Evolutionary conservation across 768 basidiomycete genomes (phyloP), one percentile per base, ranked within the genome.

Genomic region (Trametopsis cervina): DNA sequence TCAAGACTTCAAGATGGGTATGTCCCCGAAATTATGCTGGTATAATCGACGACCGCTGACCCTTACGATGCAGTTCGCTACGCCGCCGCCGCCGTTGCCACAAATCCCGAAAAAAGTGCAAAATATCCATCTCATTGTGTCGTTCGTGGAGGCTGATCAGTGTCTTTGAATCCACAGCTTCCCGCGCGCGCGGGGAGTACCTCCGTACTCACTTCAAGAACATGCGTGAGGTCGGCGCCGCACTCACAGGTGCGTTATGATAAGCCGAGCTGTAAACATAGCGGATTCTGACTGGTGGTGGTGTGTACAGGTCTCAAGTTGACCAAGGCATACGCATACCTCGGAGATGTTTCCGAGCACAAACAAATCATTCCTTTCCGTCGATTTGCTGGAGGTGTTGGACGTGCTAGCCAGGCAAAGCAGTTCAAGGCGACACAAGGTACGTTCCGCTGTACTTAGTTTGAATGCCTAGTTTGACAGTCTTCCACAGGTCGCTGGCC

Each of bases 201-300:
- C 82, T 96, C 64, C 89, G 94, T 61, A 98, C 96, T 41, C 95
- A 97, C 76, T 99, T 96, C 84, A 99, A 99, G 86, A 99, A 98
- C 81, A 98, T 96, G 91, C 85, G 90, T 55, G 96, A 99, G 72
- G 96, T 98, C 48, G 94, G 89, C 44, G 95, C 95, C 56, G 92
- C 89, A 57, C 75, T 97, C 55, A 80, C 84, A 56, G 94, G 93
- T 91, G 56, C 62, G 77, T 69, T 12, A n/a, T 38, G 4, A 15
- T 33, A 7, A 33, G 29, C 15, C 29, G 29, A n/a, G 15, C 37
- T 11, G 25, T 21, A 29, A 33, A 23, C 18, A 29, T 42, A 40
- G 26, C 26, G 41, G 36, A 40, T 43, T 38, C 20, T 47, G 23
- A 29, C 20, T 42, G 44, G 44, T 48, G 5, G 25, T 7, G 27